Evolutionary conservation across 441 rosid species (phyloP), one percentile per base, ranked within the genome.

Genomic region (Adansonia rubrostipa): DNA sequence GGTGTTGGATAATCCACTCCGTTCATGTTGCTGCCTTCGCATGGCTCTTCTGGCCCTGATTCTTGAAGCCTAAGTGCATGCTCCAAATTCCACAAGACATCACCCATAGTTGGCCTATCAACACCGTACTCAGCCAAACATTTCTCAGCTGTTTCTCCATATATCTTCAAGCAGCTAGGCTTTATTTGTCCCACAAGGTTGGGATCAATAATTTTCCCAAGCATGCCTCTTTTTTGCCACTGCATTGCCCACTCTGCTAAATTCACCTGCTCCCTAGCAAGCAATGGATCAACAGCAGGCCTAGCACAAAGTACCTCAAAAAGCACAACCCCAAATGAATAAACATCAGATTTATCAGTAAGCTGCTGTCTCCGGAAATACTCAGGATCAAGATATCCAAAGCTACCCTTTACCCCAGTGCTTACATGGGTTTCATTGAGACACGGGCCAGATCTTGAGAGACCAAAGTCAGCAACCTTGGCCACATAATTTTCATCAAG

Each of bases 381-480:
- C 77, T 94, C 98, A 14, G 97, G 98, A 80, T 94, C 96, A n/a
- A 94, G 91, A 86, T 94, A 94, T 0, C 98, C 98, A 11, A 94
- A 94, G 82, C 98, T 94, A 40, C 98, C 98, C 83, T 93, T 94
- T 0, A 94, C 98, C 0, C 95, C 97, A 0, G 98, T 94, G 71
- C 98, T 94, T 9, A 93, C 97, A 77, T 93, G 97, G 13, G 95
- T 94, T 85, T 94, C 97, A 15, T 92, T 80, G 14, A 92, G 88
- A 81, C 97, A 88, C 0, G 98, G 97, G 33, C 97, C 98, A 0
- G 95, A 89, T 86, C 96, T 91, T 1, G 97, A 94, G 71, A 94
- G 95, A 79, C 98, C 98, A 72, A 94, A 94, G 85, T 94, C 97
- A 22, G 98, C 97, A 70, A 95, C 98, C 89, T 95, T 95, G 64